Conservation (phyloP, 2,329 filamentous ascomycete genomes). For the Fusarium decemcellulare region DNA sequence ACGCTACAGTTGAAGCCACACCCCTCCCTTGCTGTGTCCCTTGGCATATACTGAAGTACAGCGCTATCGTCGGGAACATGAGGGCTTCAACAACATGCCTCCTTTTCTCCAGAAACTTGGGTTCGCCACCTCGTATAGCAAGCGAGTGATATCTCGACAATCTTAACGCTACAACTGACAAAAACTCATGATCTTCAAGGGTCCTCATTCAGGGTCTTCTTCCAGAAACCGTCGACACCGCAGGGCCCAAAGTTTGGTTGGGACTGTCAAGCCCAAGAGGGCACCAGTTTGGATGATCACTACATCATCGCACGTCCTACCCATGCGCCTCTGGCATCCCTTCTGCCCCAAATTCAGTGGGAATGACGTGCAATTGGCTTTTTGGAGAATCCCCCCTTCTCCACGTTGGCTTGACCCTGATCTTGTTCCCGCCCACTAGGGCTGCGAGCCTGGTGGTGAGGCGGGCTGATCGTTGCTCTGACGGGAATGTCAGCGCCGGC, state of each 20-base stretch:
- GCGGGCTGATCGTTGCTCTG: conserved; percentile 38
- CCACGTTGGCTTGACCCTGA: conserved; percentile 28
- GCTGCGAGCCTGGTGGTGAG: conserved; percentile 31
- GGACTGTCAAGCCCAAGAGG: conserved; percentile 38
- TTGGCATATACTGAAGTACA: conserved; percentile 3
- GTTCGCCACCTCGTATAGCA: conserved; percentile 17
- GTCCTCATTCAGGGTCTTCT: conserved; percentile 35
- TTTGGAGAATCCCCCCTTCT: conserved; percentile 34
- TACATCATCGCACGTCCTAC: conserved; percentile 42
- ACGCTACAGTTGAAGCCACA: conserved; percentile 4
- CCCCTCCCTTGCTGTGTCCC: conserved; percentile 16
- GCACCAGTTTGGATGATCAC: conserved; percentile 38
- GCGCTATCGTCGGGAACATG: conserved; percentile 16
- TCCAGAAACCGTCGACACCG: conserved; percentile 35
- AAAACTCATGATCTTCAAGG: conserved; percentile 12
- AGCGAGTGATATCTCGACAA: conserved; percentile 8
- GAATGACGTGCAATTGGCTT: conserved; percentile 16
- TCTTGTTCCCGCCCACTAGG: conserved; percentile 6
- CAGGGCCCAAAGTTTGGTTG: conserved; percentile 33
- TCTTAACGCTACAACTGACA: neutral
- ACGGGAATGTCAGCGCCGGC: conserved; percentile 28
- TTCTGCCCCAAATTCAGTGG: conserved; percentile 4
- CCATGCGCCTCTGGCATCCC: conserved; percentile 38
- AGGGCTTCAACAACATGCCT: neutral
- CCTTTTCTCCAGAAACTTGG: neutral